These are phyloP conservation scores for Cladosporium velox DNA, from an alignment of 2,329 filamentous ascomycete species.

Conservation along the genomic window DNA sequence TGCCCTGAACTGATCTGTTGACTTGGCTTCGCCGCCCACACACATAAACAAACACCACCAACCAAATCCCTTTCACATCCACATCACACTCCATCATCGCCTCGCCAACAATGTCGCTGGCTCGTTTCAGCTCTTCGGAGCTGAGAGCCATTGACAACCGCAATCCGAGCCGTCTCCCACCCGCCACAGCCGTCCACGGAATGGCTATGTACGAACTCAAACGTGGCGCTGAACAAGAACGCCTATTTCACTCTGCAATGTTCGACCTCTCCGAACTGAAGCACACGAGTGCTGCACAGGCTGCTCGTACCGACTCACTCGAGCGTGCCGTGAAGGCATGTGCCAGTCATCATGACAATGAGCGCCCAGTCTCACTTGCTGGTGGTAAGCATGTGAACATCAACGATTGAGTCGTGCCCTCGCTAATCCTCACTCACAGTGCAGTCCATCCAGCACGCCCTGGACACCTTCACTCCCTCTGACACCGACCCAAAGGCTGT, in stretches of 20 bases:
- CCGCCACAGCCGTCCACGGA: conserved; percentile 29
- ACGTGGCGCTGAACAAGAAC: conserved; percentile 31
- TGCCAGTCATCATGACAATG: conserved; percentile 7
- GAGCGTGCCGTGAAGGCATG: conserved; percentile 9
- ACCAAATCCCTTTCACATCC: neutral
- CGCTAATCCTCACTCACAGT: conserved; percentile 10
- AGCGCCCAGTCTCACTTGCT: conserved; percentile 1
- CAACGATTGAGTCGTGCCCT: neutral
- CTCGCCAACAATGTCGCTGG: neutral
- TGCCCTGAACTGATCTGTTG: neutral
- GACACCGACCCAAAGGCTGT: conserved; percentile 4
- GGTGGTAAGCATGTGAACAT: conserved; percentile 6
- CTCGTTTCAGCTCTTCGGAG: neutral
- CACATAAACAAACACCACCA: neutral
- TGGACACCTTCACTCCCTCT: neutral
- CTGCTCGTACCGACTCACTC: neutral
- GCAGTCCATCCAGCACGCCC: neutral
- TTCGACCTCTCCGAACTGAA: conserved; percentile 26
- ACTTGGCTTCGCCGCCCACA: neutral
- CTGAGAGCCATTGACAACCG: conserved; percentile 25
- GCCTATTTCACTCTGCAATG: conserved; percentile 32
- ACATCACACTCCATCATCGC: neutral
- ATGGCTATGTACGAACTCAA: conserved; percentile 36
- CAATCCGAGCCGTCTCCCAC: conserved; percentile 29
- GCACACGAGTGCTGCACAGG: conserved; percentile 9